Conservation (phyloP, 169 alveolate genomes). For the Miamiensis avidus region DNA sequence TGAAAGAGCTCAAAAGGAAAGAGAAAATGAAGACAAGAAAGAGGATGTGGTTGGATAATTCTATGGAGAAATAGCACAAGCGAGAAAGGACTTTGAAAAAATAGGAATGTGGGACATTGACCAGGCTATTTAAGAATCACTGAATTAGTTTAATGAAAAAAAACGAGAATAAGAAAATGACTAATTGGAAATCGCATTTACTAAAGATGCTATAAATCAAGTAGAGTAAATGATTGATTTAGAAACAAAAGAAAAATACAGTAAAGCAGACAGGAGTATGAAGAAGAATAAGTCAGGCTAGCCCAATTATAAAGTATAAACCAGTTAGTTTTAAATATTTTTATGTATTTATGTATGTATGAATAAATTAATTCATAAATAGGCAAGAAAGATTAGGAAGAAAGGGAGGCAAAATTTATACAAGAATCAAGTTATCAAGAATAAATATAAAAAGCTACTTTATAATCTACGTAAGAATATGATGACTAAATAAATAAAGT, state of each 20-base stretch:
- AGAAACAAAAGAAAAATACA: not conserved
- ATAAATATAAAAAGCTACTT: no score
- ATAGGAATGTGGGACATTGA: not conserved
- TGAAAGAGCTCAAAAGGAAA: not conserved
- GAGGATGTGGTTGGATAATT: not conserved
- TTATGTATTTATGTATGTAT: no score
- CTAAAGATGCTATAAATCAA: not conserved
- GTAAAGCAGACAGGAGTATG: not conserved
- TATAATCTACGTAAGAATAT: no score
- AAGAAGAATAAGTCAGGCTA: not conserved
- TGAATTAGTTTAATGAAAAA: not conserved
- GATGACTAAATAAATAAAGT: not conserved
- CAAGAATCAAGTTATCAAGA: no score
- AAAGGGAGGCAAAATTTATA: no score
- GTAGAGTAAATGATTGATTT: not conserved
- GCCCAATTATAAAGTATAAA: not conserved
- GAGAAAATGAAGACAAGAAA: not conserved
- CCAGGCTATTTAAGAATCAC: not conserved
- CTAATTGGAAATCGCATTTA: not conserved
- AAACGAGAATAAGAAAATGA: not conserved
- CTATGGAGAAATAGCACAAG: not conserved
- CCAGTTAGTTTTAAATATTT: no score
- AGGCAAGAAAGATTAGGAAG: no score
- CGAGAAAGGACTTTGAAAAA: not conserved
- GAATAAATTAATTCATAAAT: no score